Base-by-base conservation (phyloP, 2,329 filamentous ascomycete species). In the Penicillium italicum region DNA sequence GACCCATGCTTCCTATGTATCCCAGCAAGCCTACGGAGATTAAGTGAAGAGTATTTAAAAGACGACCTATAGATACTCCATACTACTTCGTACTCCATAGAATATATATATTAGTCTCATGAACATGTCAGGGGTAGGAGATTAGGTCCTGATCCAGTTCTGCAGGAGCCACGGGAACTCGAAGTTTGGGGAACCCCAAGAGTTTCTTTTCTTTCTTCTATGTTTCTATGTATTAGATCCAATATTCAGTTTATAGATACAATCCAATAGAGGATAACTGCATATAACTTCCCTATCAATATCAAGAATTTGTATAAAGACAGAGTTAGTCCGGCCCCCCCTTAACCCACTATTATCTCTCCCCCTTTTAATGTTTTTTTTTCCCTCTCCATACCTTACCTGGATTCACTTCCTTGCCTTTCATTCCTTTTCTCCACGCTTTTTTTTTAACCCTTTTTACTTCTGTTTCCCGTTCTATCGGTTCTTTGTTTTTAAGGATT, bases 361-460 rank as follows among this genome's bases (percentile, higher is more conserved):
- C 63, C 72, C 48, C 75, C 69, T 36, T 63, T 63, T 59, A 51
- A 51, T 59, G 50, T 57, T 59, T 63, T 28, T 28, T 62, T 53
- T 57, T 58, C 60, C 56, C 56, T 59, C 45, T 49, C 33, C 56
- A 58, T 63, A 61, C 57, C 61, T 61, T 60, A 50, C 55, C 58
- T 61, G 55, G 52, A 56, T 59, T 58, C 56, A 61, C 63, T 57
- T 58, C 62, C 59, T 65, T 62, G 52, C 60, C 62, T 60, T 63
- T 62, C 58, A 58, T 65, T 76, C 48, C 71, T 71, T 16, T 64
- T 72, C 50, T 75, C 69, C 12, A 28, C 49, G 44, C 26, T 47
- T 28, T 49, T 49, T 30, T 20, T 60, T 62, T 2, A 67, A 69
- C 0, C 72, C 66, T 60, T 75, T 75, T 75, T 58, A 52, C 57